Percentiles rank a stretch among this genome's conserved stretches.
phyloP scores from a whole-genome alignment of 192 early-diverging fungal species.

The Geranomyces michiganensis region DNA sequence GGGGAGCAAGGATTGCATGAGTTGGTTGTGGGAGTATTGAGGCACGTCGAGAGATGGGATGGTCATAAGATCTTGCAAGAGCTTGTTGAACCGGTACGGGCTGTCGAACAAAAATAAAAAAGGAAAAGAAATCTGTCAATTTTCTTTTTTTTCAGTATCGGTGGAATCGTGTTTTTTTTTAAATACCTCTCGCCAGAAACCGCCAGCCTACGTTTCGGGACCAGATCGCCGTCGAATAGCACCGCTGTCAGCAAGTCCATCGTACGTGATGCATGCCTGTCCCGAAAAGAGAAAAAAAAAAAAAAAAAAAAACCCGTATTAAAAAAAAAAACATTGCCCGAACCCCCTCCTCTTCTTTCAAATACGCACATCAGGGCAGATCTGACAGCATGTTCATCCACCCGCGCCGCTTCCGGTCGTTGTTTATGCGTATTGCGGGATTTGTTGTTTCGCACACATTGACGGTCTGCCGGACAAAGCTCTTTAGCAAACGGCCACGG shows the following conservation, averaged over 20 bases:
- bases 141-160: no score
- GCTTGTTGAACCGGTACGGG: background rate
- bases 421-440: background rate
- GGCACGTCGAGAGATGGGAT: background rate
- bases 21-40: background rate
- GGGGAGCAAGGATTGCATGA: background rate
- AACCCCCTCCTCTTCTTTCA: no score
- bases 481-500: slow-evolving; percentile 7
- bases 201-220: background rate
- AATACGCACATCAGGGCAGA: no score
- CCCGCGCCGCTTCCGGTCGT: no score
- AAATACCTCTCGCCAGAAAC: no score
- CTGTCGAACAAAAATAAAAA: background rate
- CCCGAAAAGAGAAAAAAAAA: background rate
- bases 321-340: background rate
- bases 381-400: no score
- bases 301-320: background rate
- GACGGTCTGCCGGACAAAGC: background rate
- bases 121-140: background rate
- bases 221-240: background rate
- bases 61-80: background rate
- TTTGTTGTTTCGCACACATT: background rate
- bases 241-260: background rate
- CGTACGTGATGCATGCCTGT: background rate
- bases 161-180: no score